Conservation (phyloP, 2,329 filamentous ascomycete species). For the Neofusicoccum cordaticola region DNA sequence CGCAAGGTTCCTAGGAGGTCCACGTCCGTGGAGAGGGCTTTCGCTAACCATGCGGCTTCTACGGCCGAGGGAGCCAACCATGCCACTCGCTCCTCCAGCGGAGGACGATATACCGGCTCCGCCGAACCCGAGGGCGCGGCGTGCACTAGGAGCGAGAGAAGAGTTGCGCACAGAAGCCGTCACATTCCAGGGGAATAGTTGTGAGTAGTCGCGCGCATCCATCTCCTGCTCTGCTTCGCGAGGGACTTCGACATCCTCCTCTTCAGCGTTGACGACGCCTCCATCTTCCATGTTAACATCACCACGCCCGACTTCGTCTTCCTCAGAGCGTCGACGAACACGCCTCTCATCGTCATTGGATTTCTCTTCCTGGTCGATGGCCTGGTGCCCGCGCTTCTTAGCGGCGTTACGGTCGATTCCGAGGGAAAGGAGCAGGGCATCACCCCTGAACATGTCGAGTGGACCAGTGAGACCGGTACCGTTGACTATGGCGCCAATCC, state of each 20-base stretch:
- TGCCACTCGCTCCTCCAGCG: constrained; percentile 29
- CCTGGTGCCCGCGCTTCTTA: constrained; percentile 35
- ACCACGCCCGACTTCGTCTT: constrained; percentile 34
- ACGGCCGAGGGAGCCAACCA: constrained; percentile 32
- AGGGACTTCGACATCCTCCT: constrained; percentile 62
- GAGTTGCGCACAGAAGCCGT: constrained; percentile 56
- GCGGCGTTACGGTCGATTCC: constrained; percentile 31
- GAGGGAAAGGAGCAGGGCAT: constrained; percentile 50
- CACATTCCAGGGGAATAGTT: constrained; percentile 67
- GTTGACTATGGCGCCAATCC: constrained; percentile 49
- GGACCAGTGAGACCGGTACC: constrained; percentile 45
- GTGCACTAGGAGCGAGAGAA: constrained; percentile 40
- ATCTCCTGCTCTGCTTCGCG: constrained; percentile 66
- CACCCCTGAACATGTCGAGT: constrained; percentile 59
- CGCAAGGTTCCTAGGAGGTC: constrained; percentile 30
- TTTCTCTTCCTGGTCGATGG: constrained; percentile 32
- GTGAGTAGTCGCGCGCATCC: constrained; percentile 60
- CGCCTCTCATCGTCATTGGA: constrained; percentile 27
- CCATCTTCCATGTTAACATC: neutral
- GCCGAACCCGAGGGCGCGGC: constrained; percentile 36
- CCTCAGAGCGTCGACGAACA: constrained; percentile 31
- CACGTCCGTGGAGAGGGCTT: constrained; percentile 59
- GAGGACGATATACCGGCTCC: constrained; percentile 32
- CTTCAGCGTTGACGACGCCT: constrained; percentile 16
- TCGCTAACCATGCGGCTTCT: constrained; percentile 55